Percentiles rank a stretch among this genome's conserved stretches.
Conservation (phyloP, 2,329 filamentous ascomycete genomes). For the Paraphaeosphaeria sporulosa region DNA sequence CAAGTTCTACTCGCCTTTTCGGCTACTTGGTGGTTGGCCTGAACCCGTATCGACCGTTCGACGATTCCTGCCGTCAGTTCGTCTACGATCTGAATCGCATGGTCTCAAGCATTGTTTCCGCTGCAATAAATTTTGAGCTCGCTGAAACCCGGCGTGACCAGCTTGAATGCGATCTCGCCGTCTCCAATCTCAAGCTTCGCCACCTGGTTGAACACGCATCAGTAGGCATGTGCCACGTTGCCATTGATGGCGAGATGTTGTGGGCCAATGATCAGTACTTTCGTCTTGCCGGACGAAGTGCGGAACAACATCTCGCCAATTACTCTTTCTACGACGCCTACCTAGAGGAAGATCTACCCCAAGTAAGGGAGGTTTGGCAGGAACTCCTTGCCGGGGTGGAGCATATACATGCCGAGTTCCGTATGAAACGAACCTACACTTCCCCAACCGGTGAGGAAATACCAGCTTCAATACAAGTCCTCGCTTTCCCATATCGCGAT, state of each 20-base stretch:
- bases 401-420: slow-evolving; percentile 36
- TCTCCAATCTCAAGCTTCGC: slow-evolving; percentile 42
- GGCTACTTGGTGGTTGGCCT: slow-evolving; percentile 44
- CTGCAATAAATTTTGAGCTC: slow-evolving; percentile 31
- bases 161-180: slow-evolving; percentile 42
- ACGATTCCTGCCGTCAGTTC: slow-evolving; percentile 41
- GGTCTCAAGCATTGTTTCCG: slow-evolving; percentile 37
- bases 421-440: slow-evolving; percentile 39
- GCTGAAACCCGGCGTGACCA: slow-evolving; percentile 35
- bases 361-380: slow-evolving; percentile 34
- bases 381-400: slow-evolving; percentile 31
- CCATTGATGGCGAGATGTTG: slow-evolving; percentile 37
- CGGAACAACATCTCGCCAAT: slow-evolving; percentile 23
- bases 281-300: slow-evolving; percentile 28
- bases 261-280: slow-evolving; percentile 48
- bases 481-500: slow-evolving; percentile 42
- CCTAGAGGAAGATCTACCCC: slow-evolving; percentile 34
- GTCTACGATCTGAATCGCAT: slow-evolving; percentile 42
- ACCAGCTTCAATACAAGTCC: slow-evolving; percentile 39
- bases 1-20: slow-evolving; percentile 29
- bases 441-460: slow-evolving; percentile 39
- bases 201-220: slow-evolving; percentile 45
- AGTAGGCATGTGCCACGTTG: slow-evolving; percentile 44
- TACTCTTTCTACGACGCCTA: slow-evolving; percentile 36
- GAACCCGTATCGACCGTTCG: slow-evolving; percentile 46